Base-by-base conservation (phyloP, 1,284 basidiomycete species). In the Vanrija humicola region DNA sequence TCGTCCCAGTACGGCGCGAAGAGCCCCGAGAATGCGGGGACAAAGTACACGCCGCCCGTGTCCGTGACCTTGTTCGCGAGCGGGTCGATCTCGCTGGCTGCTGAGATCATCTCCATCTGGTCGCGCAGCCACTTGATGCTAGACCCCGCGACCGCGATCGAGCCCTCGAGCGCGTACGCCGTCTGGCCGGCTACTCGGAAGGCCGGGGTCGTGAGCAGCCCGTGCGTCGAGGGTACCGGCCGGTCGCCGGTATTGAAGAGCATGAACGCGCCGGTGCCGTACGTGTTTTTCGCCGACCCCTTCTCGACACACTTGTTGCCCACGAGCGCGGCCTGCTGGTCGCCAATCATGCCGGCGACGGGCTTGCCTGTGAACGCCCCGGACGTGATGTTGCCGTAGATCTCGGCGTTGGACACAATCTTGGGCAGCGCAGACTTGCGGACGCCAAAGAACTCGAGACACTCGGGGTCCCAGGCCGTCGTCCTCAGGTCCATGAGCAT, bases 121-220 rank as follows among this genome's bases (percentile, higher is more conserved):
- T 98, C 96, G 21, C 95, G 87, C 7, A 98, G 80, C 84, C 95
- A 98, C 77, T 96, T 94, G 73, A 98, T 86, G 12, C 92, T 92
- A 61, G 88, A 89, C 43, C 95, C 95, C 14, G 93, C 94, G 23
- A 98, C 95, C 34, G 90, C 90, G 64, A 98, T 93, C 59, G 88
- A 89, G 10, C 95, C 95, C 76, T 98, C 95, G 44, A 98, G 79
- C 2, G 95, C 94, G 72, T 97, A 98, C 4, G 84, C 79, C 38
- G 83, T 78, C 4, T 86, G 84, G 7, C 94, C 91, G 39, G 91
- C 83, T 18, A 42, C 40, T 76, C 94, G 89, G 78, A 91, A 98
- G n/a, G 89, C 95, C 52, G 96, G 62, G 6, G 95, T 98, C 61
- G 87, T 92, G 65, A 98, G 79, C 55, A 98, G 77, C 3, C 95